A percentile compares a stretch with the other conserved stretches of the same genome.
Conservation (phyloP, 2,329 filamentous ascomycete species). For the Pezicula rhizophila region DNA sequence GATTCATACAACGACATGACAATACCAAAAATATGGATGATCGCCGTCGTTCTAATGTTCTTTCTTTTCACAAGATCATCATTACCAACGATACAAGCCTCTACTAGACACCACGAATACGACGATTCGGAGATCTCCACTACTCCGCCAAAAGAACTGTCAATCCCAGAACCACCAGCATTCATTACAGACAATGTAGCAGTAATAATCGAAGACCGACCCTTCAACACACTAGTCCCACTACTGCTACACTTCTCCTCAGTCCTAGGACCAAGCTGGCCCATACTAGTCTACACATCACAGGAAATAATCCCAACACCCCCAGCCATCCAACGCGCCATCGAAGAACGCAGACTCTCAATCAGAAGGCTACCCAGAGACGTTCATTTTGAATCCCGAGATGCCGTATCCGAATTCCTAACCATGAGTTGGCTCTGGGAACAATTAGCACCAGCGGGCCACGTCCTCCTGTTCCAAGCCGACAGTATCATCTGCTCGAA, state of each 20-base stretch:
- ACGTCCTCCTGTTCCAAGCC: slow-evolving; percentile 22
- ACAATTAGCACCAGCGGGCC: slow-evolving; percentile 17
- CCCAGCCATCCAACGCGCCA: neutral
- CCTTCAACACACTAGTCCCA: slow-evolving; percentile 22
- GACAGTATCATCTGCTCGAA: slow-evolving; percentile 13
- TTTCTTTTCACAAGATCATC: too few species aligned
- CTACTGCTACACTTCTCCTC: slow-evolving; percentile 27
- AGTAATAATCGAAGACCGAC: slow-evolving; percentile 26
- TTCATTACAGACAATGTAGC: slow-evolving; percentile 17
- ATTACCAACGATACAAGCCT: too few species aligned
- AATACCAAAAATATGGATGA: too few species aligned
- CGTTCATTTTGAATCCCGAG: neutral
- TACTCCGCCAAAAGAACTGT: too few species aligned
- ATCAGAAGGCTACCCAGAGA: neutral
- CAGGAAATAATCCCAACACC: neutral
- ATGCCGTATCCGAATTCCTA: slow-evolving; percentile 11
- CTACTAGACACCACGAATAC: too few species aligned
- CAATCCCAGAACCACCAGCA: too few species aligned
- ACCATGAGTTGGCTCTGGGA: slow-evolving; percentile 20
- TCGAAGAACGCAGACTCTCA: neutral
- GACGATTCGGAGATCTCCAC: too few species aligned
- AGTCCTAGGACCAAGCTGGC: slow-evolving; percentile 16
- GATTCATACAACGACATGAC: too few species aligned
- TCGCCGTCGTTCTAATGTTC: too few species aligned
- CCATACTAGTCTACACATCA: slow-evolving; percentile 31